A percentile compares a stretch with the other conserved stretches of the same genome.
phyloP scores from a whole-genome alignment of 2,329 filamentous ascomycete species.

The Fusarium begoniae region DNA sequence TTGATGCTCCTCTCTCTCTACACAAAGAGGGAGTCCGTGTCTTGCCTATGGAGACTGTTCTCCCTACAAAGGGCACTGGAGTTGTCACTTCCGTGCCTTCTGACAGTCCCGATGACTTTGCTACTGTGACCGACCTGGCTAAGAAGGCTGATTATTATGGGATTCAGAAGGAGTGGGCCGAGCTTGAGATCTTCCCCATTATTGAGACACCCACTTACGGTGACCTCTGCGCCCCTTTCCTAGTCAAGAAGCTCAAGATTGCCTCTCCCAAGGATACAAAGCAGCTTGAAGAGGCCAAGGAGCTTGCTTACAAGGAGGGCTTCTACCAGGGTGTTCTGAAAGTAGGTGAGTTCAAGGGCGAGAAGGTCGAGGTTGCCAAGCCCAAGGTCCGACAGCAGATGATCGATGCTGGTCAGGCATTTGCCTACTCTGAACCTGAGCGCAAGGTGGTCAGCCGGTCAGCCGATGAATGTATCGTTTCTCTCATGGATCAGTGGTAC shows the following conservation, averaged over 20 bases:
- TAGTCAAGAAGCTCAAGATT: constrained; percentile 95
- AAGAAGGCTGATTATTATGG: constrained; percentile 98
- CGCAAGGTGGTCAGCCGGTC: constrained; percentile 88
- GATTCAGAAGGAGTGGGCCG: constrained; percentile 96
- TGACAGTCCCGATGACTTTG: constrained; percentile 93
- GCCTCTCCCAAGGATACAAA: constrained; percentile 94
- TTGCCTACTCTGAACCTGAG: constrained; percentile 94
- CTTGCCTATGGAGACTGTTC: constrained; percentile 93
- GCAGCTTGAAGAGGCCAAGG: constrained; percentile 90
- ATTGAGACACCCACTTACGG: constrained; percentile 90
- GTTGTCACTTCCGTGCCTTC: constrained; percentile 96
- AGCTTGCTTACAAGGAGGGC: constrained; percentile 95
- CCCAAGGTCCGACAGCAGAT: constrained; percentile 82
- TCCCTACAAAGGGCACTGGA: constrained; percentile 93
- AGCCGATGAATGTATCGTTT: constrained; percentile 91
- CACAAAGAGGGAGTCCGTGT: constrained; percentile 87
- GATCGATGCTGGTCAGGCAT: constrained; percentile 80
- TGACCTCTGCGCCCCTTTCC: constrained; percentile 80
- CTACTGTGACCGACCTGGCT: constrained; percentile 83
- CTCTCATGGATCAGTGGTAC: constrained; percentile 97
- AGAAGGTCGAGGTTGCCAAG: constrained; percentile 87
- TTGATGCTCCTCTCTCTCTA: constrained; percentile 87
- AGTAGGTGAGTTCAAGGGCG: constrained; percentile 86
- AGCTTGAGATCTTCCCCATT: constrained; percentile 87
- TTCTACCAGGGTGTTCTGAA: constrained; percentile 96